phyloP scores from a whole-genome alignment of 306 rosid species.

The Sindora glabra region DNA sequence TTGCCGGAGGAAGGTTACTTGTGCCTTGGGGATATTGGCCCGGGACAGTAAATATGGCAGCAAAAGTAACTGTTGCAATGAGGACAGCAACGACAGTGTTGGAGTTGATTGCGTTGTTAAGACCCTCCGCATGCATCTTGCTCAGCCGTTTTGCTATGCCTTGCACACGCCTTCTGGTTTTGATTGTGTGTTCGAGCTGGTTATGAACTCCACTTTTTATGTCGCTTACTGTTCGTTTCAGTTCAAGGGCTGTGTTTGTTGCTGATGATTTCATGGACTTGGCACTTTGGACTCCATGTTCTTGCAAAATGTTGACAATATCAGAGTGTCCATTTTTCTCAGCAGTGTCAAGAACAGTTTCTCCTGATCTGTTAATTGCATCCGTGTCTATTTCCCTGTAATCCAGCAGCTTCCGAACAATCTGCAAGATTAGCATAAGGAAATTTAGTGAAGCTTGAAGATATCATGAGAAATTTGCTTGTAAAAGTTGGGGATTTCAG shows the following conservation, averaged over 20 bases:
- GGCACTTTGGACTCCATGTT: conserved; percentile 52
- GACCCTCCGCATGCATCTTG: conserved; percentile 75
- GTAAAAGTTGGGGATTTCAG: neutral
- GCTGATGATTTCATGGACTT: conserved; percentile 38
- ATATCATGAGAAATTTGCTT: neutral
- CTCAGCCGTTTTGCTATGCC: conserved; percentile 58
- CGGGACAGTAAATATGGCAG: conserved; percentile 68
- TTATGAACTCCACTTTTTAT: conserved; percentile 69
- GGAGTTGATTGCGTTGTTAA: conserved; percentile 77
- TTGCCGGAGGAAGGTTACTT: neutral
- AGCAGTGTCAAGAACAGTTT: conserved; percentile 65
- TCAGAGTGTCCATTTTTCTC: conserved; percentile 36
- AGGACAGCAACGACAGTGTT: conserved; percentile 72
- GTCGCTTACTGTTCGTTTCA: conserved; percentile 69
- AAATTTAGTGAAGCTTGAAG: neutral
- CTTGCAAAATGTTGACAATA: conserved; percentile 35
- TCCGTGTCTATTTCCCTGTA: conserved; percentile 33
- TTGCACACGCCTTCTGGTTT: conserved; percentile 52
- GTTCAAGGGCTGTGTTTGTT: conserved; percentile 39
- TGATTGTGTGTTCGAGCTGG: conserved; percentile 70
- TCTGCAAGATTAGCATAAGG: conserved; percentile 28
- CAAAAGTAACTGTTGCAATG: conserved; percentile 76
- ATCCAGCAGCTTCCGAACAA: conserved; percentile 45
- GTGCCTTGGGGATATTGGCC: conserved; percentile 42
- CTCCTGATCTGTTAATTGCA: conserved; percentile 50